A percentile compares a stretch with the other conserved stretches of the same genome.
Conservation (phyloP, 768 basidiomycete genomes). For the Mycena haematopus region DNA sequence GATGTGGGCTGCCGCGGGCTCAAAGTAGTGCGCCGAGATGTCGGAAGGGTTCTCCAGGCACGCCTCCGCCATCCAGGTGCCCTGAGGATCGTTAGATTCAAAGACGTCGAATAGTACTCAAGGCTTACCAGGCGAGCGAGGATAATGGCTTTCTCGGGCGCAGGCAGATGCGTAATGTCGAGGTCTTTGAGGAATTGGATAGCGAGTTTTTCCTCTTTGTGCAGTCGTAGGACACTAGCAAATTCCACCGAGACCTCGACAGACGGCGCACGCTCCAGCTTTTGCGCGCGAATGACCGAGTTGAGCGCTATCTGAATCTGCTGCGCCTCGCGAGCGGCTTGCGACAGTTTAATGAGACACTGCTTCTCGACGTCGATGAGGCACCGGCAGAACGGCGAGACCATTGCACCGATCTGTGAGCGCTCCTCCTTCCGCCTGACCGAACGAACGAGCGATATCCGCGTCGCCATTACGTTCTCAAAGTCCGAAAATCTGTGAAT, state of each 20-base stretch:
- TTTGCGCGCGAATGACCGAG: constrained; percentile 78
- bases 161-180: constrained; percentile 31
- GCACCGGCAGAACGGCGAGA: constrained; percentile 55
- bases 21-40: constrained; percentile 76
- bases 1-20: constrained; percentile 54
- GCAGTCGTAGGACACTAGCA: constrained; percentile 88
- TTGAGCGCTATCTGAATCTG: constrained; percentile 87
- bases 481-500: constrained; percentile 69
- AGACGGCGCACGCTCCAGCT: constrained; percentile 51
- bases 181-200: constrained; percentile 69
- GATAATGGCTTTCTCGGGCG: constrained; percentile 46
- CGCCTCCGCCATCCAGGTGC: constrained; percentile 89
- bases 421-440: constrained; percentile 72
- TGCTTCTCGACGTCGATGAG: constrained; percentile 68
- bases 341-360: constrained; percentile 75
- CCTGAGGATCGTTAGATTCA: constrained; percentile 51
- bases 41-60: constrained; percentile 79
- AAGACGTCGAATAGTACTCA: background rate
- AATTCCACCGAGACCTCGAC: constrained; percentile 78
- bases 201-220: constrained; percentile 84
- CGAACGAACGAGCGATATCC: constrained; percentile 81
- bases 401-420: constrained; percentile 75
- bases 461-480: constrained; percentile 82
- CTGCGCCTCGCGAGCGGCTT: constrained; percentile 70
- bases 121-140: constrained; percentile 69